phyloP scores from a whole-genome alignment of 208 protist species.

The Jaenimonas drosophilae region DNA sequence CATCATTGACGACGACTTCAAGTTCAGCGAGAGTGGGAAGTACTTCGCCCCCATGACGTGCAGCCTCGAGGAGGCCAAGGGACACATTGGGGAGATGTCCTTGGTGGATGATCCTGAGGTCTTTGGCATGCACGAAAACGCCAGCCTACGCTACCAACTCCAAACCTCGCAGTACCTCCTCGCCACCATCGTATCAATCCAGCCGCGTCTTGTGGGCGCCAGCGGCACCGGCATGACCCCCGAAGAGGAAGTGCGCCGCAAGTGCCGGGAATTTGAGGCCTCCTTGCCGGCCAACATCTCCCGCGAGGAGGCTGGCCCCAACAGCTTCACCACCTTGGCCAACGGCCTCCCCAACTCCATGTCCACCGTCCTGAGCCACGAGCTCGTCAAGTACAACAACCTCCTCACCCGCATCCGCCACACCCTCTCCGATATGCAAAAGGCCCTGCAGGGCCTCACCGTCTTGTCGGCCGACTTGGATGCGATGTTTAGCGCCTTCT shows the following conservation, averaged over 20 bases:
- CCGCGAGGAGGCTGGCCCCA: conserved; percentile 75
- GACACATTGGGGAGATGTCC: conserved; percentile 86
- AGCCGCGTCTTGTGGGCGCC: conserved; percentile 63
- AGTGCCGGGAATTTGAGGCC: conserved; percentile 86
- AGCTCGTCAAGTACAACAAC: conserved; percentile 96
- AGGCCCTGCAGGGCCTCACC: conserved; percentile 95
- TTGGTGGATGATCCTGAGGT: conserved; percentile 90
- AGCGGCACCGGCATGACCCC: conserved; percentile 28
- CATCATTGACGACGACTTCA: conserved; percentile 81
- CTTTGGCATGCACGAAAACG: conserved; percentile 97
- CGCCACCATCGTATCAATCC: conserved; percentile 85
- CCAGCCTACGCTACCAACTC: conserved; percentile 94
- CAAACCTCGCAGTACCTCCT: conserved; percentile 91
- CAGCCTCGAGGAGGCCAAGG: conserved; percentile 47
- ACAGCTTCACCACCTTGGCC: conserved; percentile 83
- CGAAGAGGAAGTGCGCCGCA: conserved; percentile 88
- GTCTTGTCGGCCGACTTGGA: conserved; percentile 95
- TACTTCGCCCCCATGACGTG: conserved; percentile 67
- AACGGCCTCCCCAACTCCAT: conserved; percentile 93
- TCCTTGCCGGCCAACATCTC: conserved; percentile 53
- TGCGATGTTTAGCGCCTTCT: conserved; percentile 92
- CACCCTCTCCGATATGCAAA: conserved; percentile 88
- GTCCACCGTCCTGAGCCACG: conserved; percentile 94
- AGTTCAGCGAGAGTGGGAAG: conserved; percentile 71
- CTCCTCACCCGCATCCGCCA: conserved; percentile 85